phyloP scores from a whole-genome alignment of 2,329 filamentous ascomycete species.

The Colletotrichum horii region DNA sequence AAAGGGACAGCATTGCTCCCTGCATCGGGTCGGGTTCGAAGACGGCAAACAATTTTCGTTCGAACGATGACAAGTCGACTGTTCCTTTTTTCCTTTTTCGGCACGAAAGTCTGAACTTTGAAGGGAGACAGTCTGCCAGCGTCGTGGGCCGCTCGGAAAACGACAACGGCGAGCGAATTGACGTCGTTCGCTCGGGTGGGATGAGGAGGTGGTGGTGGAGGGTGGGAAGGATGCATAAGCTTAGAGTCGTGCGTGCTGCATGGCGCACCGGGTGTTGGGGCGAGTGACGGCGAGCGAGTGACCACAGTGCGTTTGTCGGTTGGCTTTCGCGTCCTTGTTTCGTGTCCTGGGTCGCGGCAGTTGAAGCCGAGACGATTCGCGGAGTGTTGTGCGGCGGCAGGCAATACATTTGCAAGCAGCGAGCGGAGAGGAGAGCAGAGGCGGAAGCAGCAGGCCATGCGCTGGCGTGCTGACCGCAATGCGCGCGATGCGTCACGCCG shows the following conservation, averaged over 20 bases:
- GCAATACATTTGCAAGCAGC: not conserved
- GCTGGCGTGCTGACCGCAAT: not conserved
- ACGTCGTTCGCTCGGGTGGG: not conserved
- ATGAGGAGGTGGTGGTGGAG: not conserved
- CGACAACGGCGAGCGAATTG: not conserved
- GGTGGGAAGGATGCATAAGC: not conserved
- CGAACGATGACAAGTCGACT: not conserved
- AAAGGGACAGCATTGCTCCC: not conserved
- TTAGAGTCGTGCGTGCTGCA: not conserved
- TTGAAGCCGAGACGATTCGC: not conserved
- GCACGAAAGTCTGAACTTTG: not conserved
- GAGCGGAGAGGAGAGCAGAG: not conserved
- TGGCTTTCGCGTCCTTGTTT: constrained; percentile 14
- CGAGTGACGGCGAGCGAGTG: not conserved
- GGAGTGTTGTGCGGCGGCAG: not conserved
- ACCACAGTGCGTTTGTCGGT: not conserved
- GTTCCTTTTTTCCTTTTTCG: not conserved
- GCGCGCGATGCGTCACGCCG: not conserved
- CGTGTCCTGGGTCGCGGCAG: constrained; percentile 1
- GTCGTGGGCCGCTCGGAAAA: not conserved
- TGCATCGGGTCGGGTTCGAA: not conserved
- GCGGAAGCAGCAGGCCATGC: not conserved
- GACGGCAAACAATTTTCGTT: not conserved
- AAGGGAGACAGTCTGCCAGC: not conserved
- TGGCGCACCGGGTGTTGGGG: not conserved